Conservation (phyloP, 345 rosid species). For the Dipteronia sinensis region DNA sequence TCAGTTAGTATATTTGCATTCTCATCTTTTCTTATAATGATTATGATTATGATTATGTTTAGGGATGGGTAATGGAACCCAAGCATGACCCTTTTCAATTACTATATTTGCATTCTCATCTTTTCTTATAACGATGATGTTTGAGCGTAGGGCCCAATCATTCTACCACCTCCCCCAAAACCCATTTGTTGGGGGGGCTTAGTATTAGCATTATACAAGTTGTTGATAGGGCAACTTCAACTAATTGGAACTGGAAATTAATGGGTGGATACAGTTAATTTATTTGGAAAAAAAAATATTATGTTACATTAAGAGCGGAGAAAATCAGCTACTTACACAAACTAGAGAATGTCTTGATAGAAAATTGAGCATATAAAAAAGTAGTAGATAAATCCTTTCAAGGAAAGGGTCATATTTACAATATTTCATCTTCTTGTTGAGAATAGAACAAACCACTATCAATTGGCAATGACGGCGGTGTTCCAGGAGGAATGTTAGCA, state of each 20-base stretch:
- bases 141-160: too few species aligned
- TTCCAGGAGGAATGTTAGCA: slow-evolving; percentile 90
- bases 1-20: too few species aligned
- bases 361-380: neutral
- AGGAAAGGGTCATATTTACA: slow-evolving; percentile 41
- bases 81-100: too few species aligned
- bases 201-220: too few species aligned
- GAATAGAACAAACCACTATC: slow-evolving; percentile 53
- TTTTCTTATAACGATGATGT: too few species aligned
- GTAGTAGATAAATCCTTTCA: neutral
- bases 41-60: too few species aligned
- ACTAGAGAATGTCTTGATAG: neutral
- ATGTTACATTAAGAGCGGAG: neutral
- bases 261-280: neutral
- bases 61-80: too few species aligned
- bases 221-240: neutral
- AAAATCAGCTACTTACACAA: slow-evolving; percentile 10
- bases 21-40: too few species aligned
- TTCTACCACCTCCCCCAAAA: too few species aligned
- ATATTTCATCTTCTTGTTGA: slow-evolving; percentile 64
- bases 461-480: slow-evolving; percentile 83
- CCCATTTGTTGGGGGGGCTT: too few species aligned
- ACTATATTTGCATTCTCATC: too few species aligned
- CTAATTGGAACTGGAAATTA: neutral
- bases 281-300: neutral